Evolutionary conservation across 768 basidiomycete genomes (phyloP), one percentile per base, ranked within the genome.

Genomic region (Lentinus brumalis): DNA sequence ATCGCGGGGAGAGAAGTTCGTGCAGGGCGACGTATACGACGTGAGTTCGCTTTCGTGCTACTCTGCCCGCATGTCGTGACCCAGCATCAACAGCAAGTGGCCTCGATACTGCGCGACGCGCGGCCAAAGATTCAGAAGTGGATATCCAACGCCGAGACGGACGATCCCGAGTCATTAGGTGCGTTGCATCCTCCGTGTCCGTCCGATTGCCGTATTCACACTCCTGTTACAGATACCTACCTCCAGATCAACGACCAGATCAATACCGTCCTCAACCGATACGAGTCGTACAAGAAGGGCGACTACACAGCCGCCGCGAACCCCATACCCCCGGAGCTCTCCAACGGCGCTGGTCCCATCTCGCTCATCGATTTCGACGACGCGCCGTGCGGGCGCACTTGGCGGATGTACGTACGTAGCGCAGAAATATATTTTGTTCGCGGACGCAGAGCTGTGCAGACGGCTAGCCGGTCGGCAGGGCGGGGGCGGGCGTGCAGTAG

Each of bases 171-270:
- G 65, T 91, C 93, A 35, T 84, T 98, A 66, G 91, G 94, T 95
- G 68, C 57, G 56, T 47, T 50, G 35, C 26, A 38, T 38, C 50
- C 12, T 26, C 6, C 35, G 21, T 18, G 15, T 18, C 52, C 41
- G 26, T 40, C 39, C 11, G 0, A 10, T 39, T 31, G 21, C 0
- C 38, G 7, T 38, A 59, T 54, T 60, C 44, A 51, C 42, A 39
- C 7, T 12, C 14, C 50, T 1, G 18, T 29, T 18, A 2, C 68
- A 94, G 96, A 96, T 62, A 94, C 94, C 2, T 90, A 97, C 73
- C 79, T 99, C 16, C 86, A 98, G 73, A 96, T 96, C 62, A 99
- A 99, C 73, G 97, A 99, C 74, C 92, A 97, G 69, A 95, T 99
- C 75, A 99, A 99, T 76, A 91, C 86, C 18, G 94, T 95, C 14